These are phyloP conservation scores for Aspergillus ochraceoroseus DNA, from an alignment of 2,329 filamentous ascomycete genomes.

Conservation along the genomic window DNA sequence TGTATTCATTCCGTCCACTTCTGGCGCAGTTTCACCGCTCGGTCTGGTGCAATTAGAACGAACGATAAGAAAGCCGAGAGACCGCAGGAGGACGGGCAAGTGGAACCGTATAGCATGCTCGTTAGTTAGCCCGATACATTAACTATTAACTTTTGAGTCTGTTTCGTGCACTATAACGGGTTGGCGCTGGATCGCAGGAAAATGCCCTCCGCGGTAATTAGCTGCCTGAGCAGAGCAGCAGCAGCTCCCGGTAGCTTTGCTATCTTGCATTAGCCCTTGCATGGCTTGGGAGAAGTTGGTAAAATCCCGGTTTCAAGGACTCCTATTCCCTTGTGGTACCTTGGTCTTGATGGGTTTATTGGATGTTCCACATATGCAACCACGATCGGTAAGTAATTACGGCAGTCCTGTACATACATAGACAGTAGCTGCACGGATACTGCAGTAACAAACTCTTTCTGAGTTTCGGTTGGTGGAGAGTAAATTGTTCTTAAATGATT, in stretches of 20 bases:
- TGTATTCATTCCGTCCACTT: conserved; percentile 17
- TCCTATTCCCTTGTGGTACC: no score
- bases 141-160: conserved; percentile 18
- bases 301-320: conserved; percentile 14
- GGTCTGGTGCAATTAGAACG: conserved; percentile 17
- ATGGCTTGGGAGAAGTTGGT: conserved; percentile 18
- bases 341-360: conserved; percentile 9
- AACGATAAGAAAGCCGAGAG: conserved; percentile 24
- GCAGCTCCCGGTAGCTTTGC: conserved; percentile 20
- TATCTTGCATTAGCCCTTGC: conserved; percentile 25
- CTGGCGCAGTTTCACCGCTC: conserved; percentile 27
- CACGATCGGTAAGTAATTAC: conserved; percentile 1
- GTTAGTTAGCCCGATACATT: conserved; percentile 22
- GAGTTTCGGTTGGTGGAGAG: conserved; percentile 8
- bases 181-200: conserved; percentile 18
- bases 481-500: conserved; percentile 11
- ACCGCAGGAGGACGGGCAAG: conserved; percentile 14
- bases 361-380: conserved; percentile 11
- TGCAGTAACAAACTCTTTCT: conserved; percentile 5
- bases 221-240: conserved; percentile 15
- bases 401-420: no score
- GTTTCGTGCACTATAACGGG: conserved; percentile 15
- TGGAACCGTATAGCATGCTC: conserved; percentile 23
- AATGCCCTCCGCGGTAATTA: conserved; percentile 20
- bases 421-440: not conserved